Evolutionary conservation across 2,329 filamentous ascomycete genomes (phyloP).

Genomic region (Hortaea werneckii): DNA sequence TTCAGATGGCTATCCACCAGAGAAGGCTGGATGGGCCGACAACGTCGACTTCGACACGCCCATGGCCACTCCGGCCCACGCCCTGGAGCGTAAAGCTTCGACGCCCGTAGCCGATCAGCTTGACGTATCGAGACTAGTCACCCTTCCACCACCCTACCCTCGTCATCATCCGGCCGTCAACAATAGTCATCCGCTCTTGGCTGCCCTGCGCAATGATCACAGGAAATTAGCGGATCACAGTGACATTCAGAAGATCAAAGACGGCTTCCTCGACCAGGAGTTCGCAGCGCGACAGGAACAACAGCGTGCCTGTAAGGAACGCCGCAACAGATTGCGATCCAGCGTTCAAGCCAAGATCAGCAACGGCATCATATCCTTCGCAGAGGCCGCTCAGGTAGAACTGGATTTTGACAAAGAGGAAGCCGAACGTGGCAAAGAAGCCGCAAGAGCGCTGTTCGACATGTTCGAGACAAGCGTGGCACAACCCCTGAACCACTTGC

Average conservation of each 20-base stretch:
- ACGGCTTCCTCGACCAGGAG: conserved; percentile 21
- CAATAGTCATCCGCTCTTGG: conserved; percentile 87
- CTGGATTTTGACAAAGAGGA: conserved; percentile 64
- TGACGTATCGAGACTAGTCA: conserved; percentile 86
- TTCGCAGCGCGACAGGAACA: conserved; percentile 37
- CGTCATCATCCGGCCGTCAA: conserved; percentile 92
- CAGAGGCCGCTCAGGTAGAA: conserved; percentile 68
- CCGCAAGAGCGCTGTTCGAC: conserved; percentile 72
- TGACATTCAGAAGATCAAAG: conserved; percentile 49
- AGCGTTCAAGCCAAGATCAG: conserved; percentile 69
- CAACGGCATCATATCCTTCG: conserved; percentile 68
- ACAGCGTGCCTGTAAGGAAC: conserved; percentile 20
- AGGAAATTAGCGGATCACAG: conserved; percentile 64
- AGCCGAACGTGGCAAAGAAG: conserved; percentile 57
- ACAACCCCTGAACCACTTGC: conserved; percentile 69
- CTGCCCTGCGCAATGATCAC: conserved; percentile 63
- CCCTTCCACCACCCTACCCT: conserved; percentile 85
- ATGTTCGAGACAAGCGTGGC: conserved; percentile 73
- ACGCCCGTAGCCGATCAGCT: conserved; percentile 33
- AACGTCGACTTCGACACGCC: conserved; percentile 24
- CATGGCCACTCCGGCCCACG: conserved; percentile 20
- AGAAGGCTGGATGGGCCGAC: conserved; percentile 53
- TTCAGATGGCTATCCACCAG: conserved; percentile 52
- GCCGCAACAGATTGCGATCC: conserved; percentile 16
- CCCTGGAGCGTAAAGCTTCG: conserved; percentile 10